Base-by-base conservation (phyloP, 176 grass and related monocot genomes). In the Aechmea fasciata region DNA sequence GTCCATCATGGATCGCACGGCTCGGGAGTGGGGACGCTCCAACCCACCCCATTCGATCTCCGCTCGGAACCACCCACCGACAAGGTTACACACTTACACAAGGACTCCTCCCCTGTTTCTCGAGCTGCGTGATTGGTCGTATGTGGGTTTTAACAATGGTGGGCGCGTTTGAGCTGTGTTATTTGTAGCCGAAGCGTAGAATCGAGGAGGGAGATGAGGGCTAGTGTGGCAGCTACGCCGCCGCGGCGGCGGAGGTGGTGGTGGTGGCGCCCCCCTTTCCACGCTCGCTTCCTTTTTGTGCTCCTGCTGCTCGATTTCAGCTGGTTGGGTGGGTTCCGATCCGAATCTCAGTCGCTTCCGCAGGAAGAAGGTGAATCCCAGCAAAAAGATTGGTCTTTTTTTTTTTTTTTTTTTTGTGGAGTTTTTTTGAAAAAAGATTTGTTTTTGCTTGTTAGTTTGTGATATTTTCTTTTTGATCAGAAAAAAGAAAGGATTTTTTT, bases 311-410 rank as follows among this genome's bases (percentile, higher is more conserved):
- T 80, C n/a, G 64, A 15, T 57, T 80, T 63, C 28, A 72, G 20
- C 63, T 75, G 29, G 65, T 80, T 84, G 15, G 55, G 3, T 79
- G 51, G 74, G 15, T 75, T 76, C 73, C 63, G 33, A 23, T 67
- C 78, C 71, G 53, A 61, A 61, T 52, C 66, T 61, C 67, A 68
- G 71, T 81, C 70, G 70, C 78, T 91, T 66, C 78, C 84, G 13
- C 15, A 48, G 68, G 74, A 87, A 75, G 88, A 91, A 91, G 85
- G 89, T 91, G 63, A 75, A 77, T 73, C 23, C 0, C 20, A 61
- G 55, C 14, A 17, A 22, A 17, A 61, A 61, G 5, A 19, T 11
- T 19, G 55, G 1, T 61, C 10, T 57, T 57, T 57, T 55, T 18
- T 61, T 61, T 14, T 9, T 20, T 23, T 23, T 23, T 23, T 23